Evolutionary conservation across 2,329 filamentous ascomycete genomes (phyloP), one percentile per base, ranked within the genome.

Genomic region (Pseudocercospora cruenta): DNA sequence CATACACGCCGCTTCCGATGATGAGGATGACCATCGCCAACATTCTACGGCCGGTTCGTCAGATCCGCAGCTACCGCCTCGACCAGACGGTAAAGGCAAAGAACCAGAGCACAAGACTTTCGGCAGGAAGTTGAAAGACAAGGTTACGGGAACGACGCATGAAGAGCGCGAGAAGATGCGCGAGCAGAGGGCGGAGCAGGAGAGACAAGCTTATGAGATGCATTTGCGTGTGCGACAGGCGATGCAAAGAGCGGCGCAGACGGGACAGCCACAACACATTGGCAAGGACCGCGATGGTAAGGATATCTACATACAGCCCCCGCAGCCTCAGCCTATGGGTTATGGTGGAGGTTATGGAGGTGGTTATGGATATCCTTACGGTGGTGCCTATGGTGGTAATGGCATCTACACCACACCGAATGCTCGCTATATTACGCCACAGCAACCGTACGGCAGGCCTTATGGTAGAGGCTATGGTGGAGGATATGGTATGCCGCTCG

Each of bases 271-370:
- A 14, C 86, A 88, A 67, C 79, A 83, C 12, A 69, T 89, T 0
- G 83, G 86, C 43, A 83, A 83, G 68, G 86, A 88, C 72, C 72
- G 73, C 10, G 76, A 86, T 33, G 85, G 86, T 1, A 79, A 80
- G 45, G 83, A 87, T 62, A 78, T 88, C n/a, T 89, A 86, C 74
- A 81, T 89, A 36, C 84, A 87, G 70, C 85, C 86, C 8, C 85
- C 86, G 2, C 45, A 60, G 45, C 69, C 69, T 22, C 45, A 60
- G 45, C 69, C 69, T 26, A 76, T 77, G 26, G 80, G 78, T 0
- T 67, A 71, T 67, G 69, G 70, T 6, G 73, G 69, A 10, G 66
- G 68, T 10, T 69, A 70, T 51, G 68, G 69, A 65, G 70, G 69
- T 45, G 64, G 66, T 14, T 64, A 67, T 9, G 58, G 58, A 79